Base-by-base conservation (phyloP, 352 stramenopile species). In the Phytophthora sansomeana region DNA sequence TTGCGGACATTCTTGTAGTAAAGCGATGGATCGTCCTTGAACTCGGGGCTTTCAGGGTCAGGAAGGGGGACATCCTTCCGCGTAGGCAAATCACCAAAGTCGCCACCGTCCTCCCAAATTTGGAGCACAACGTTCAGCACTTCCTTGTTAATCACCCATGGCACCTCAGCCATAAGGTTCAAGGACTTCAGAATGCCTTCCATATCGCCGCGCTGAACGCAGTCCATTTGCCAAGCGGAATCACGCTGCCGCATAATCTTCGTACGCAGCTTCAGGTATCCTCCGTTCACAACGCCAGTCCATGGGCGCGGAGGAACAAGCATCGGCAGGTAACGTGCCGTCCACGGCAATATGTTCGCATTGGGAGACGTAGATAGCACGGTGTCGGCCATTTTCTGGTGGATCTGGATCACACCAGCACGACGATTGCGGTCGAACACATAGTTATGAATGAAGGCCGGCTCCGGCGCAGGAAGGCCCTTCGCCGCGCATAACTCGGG, bases 71-170 rank as follows among this genome's bases (percentile, higher is more conserved):
- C 35, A 53, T 97, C 78, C 5, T 66, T 65, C 11, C 85, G 74
- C 7, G 90, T 87, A 24, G 97, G 97, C 58, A 99, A 85, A 43
- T 99, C 97, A 50, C 96, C 96, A 56, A 99, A 90, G 39, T 84
- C 79, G 16, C 97, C 90, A 43, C 95, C 96, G 10, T 85, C 44
- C 28, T 98, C 85, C 95, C 94, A 99, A 29, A 97, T 88, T 47
- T 93, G 74, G 57, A 97, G 65, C 19, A 98, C 89, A 13, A 98
- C 86, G 29, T 98, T 67, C 19, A 98, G 83, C 39, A 99, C 88
- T 58, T 95, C 82, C 26, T 92, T 84, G 78, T 99, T 99, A 43
- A 99, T 97, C 33, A 90, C 83, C 97, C 97, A 99, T 21, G 93
- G 85, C 29, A 98, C 95, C 29, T 91, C 89, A 6, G 92, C 85